phyloP scores from a whole-genome alignment of 2,329 filamentous ascomycete species.

The Trichophyton benhamiae region DNA sequence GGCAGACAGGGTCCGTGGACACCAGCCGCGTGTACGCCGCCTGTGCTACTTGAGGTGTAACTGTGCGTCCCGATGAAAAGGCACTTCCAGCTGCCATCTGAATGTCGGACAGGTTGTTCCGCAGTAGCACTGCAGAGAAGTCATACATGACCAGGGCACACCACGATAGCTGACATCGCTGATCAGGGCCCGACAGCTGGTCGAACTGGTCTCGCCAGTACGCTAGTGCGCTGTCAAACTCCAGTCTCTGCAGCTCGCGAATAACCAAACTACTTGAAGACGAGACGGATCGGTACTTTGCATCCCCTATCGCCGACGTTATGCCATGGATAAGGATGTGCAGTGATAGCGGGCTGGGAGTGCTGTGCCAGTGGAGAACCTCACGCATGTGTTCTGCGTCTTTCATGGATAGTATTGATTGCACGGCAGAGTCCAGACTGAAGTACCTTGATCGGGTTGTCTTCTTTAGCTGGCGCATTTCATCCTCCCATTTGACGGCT shows the following conservation, averaged over 20 bases:
- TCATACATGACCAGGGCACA: constrained; percentile 15
- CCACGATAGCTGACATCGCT: constrained; percentile 11
- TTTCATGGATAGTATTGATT: constrained; percentile 15
- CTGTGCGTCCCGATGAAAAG: constrained; percentile 15
- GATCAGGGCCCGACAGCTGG: constrained; percentile 9
- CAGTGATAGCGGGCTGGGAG: constrained; percentile 13
- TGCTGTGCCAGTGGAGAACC: constrained; percentile 11
- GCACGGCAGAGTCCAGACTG: constrained; percentile 14
- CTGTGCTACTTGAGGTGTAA: constrained; percentile 16
- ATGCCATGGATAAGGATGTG: constrained; percentile 16
- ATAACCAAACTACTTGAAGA: constrained; percentile 10
- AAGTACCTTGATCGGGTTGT: constrained; percentile 13
- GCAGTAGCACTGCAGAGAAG: constrained; percentile 14
- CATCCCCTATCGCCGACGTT: constrained; percentile 15
- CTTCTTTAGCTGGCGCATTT: constrained; percentile 12
- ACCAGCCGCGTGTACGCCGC: constrained; percentile 15
- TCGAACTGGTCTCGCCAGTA: constrained; percentile 15
- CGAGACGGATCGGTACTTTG: constrained; percentile 14
- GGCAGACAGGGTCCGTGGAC: constrained; percentile 13
- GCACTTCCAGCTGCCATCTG: constrained; percentile 17
- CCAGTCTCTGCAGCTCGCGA: constrained; percentile 10
- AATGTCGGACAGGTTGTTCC: constrained; percentile 15
- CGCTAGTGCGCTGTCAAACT: constrained; percentile 15
- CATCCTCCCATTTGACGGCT: constrained; percentile 14
- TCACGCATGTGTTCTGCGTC: constrained; percentile 13